Percentiles rank a stretch among this genome's conserved stretches.
phyloP scores from a whole-genome alignment of 331 rosid genomes.

The Dryas integrifolia region DNA sequence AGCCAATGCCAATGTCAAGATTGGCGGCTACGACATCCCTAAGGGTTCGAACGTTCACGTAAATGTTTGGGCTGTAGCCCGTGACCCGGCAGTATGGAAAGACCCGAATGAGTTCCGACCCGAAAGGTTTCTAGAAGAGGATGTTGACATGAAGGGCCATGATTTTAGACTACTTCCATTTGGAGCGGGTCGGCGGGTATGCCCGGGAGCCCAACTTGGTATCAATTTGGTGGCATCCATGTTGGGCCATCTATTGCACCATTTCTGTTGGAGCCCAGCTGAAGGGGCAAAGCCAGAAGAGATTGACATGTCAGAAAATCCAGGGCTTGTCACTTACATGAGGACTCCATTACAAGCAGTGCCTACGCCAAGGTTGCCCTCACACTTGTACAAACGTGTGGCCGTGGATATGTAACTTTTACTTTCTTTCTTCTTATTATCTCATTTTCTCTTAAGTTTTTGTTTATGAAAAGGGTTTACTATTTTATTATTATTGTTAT shows the following conservation, averaged over 20 bases:
- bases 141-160: constrained; percentile 92
- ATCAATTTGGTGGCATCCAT: constrained; percentile 72
- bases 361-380: constrained; percentile 68
- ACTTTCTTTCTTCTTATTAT: neutral
- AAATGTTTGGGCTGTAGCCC: constrained; percentile 89
- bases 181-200: constrained; percentile 83
- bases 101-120: constrained; percentile 62
- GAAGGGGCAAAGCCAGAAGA: constrained; percentile 53
- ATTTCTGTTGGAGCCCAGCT: constrained; percentile 56
- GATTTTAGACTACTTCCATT: constrained; percentile 74
- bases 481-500: too few relatives aligned
- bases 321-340: constrained; percentile 82
- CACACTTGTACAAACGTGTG: constrained; percentile 61
- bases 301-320: constrained; percentile 73
- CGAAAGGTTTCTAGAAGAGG: constrained; percentile 76
- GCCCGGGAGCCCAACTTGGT: constrained; percentile 87
- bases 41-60: constrained; percentile 84
- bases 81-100: constrained; percentile 68
- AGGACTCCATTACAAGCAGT: constrained; percentile 56
- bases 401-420: constrained; percentile 40
- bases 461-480: neutral
- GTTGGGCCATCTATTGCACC: constrained; percentile 86
- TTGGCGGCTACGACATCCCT: constrained; percentile 82
- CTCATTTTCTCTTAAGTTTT: neutral
- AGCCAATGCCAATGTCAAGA: constrained; percentile 59